phyloP scores from a whole-genome alignment of 352 stramenopile species.

The Phytophthora pluvialis region DNA sequence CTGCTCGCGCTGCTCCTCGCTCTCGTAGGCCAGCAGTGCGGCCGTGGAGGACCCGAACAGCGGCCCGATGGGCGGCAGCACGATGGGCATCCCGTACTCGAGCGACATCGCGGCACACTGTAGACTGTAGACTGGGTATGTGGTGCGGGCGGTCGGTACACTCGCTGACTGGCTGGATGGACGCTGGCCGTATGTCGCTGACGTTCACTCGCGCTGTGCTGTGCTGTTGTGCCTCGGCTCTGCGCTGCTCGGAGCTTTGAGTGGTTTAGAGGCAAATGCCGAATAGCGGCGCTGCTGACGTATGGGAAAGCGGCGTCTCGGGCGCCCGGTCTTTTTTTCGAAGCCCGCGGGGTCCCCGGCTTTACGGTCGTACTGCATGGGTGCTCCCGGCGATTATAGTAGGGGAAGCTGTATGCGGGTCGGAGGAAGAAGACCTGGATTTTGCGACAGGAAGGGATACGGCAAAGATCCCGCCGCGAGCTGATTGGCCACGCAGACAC shows the following conservation, averaged over 20 bases:
- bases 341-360: constrained; percentile 14
- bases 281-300: constrained; percentile 37
- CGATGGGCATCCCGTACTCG: constrained; percentile 40
- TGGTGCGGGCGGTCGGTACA: not conserved
- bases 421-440: constrained; percentile 10
- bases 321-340: constrained; percentile 34
- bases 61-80: constrained; percentile 64
- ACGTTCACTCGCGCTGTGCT: constrained; percentile 19
- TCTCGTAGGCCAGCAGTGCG: constrained; percentile 30
- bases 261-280: constrained; percentile 41
- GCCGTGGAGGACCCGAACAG: constrained; percentile 37
- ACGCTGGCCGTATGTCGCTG: not conserved
- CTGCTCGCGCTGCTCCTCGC: constrained; percentile 40
- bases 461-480: constrained; percentile 18
- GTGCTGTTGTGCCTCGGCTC: constrained; percentile 15
- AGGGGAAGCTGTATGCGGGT: not conserved
- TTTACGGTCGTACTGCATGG: not conserved
- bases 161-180: constrained; percentile 1
- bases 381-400: not conserved
- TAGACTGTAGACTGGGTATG: not conserved
- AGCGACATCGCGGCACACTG: constrained; percentile 39
- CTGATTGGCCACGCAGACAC: constrained; percentile 35
- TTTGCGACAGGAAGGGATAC: not conserved
- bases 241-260: constrained; percentile 25
- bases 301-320: constrained; percentile 27